Conservation (phyloP, 352 stramenopile species). For the Sclerospora graminicola region DNA sequence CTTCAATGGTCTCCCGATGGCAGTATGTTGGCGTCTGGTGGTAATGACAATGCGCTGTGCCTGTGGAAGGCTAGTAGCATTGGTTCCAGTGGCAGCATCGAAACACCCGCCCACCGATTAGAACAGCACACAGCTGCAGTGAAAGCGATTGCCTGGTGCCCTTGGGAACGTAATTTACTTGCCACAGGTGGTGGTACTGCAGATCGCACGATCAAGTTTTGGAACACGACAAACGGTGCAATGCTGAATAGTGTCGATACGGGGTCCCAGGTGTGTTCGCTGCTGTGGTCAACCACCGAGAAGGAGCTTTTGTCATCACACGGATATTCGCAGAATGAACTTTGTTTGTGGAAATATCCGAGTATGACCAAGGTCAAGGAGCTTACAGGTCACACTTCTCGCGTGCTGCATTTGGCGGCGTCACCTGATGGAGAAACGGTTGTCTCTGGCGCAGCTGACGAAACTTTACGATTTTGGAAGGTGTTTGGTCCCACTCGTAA, state of each 20-base stretch:
- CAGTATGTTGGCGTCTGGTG: slow-evolving; percentile 90
- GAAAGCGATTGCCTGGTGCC: slow-evolving; percentile 98
- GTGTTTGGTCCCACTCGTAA: slow-evolving; percentile 91
- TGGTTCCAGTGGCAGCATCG: slow-evolving; percentile 38
- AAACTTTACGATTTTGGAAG: slow-evolving; percentile 99
- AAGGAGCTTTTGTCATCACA: slow-evolving; percentile 96
- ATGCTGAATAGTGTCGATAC: slow-evolving; percentile 96
- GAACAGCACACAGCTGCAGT: slow-evolving; percentile 96
- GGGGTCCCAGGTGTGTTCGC: slow-evolving; percentile 94
- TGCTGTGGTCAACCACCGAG: slow-evolving; percentile 90
- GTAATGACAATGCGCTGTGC: slow-evolving; percentile 97
- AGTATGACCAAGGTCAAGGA: slow-evolving; percentile 97
- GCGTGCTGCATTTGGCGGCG: slow-evolving; percentile 94
- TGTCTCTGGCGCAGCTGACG: slow-evolving; percentile 94
- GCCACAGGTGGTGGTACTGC: slow-evolving; percentile 95
- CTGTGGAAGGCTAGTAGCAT: slow-evolving; percentile 92
- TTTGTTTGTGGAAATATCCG: slow-evolving; percentile 99
- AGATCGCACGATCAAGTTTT: slow-evolving; percentile 99
- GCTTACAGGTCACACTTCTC: slow-evolving; percentile 93
- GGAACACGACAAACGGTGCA: slow-evolving; percentile 94
- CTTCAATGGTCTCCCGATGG: slow-evolving; percentile 96
- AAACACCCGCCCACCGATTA: slow-evolving; percentile 72
- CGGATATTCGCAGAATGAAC: slow-evolving; percentile 95
- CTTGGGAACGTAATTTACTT: slow-evolving; percentile 95
- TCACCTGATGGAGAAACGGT: slow-evolving; percentile 96